phyloP scores from a whole-genome alignment of 2,329 filamentous ascomycete species.

The Nakataea oryzae region DNA sequence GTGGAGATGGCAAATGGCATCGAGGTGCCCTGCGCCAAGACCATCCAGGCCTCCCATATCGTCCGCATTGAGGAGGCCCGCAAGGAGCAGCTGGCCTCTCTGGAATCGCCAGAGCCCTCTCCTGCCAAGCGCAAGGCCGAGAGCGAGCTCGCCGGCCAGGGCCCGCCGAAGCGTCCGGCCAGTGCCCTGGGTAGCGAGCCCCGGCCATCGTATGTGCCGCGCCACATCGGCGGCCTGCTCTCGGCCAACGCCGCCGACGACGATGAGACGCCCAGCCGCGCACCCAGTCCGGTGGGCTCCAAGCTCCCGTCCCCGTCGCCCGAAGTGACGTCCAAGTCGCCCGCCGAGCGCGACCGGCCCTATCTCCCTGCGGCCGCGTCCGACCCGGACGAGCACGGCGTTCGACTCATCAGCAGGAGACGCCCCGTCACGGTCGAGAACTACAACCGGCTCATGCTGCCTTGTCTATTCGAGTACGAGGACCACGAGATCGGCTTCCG shows the following conservation, averaged over 20 bases:
- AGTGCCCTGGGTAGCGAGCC: conserved; percentile 17
- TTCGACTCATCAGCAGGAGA: conserved; percentile 31
- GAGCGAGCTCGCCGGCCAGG: conserved; percentile 37
- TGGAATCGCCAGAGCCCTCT: conserved; percentile 18
- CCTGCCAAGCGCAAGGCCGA: conserved; percentile 39
- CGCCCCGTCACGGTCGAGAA: conserved; percentile 25
- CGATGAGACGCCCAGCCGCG: conserved; percentile 10
- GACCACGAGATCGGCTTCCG: conserved; percentile 48
- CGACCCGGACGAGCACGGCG: conserved; percentile 41
- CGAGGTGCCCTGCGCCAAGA: conserved; percentile 20
- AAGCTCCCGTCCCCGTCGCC: conserved; percentile 9
- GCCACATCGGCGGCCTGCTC: conserved; percentile 29
- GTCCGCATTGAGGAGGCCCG: conserved; percentile 21
- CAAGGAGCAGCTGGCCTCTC: conserved; percentile 18
- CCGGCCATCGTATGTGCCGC: conserved; percentile 19
- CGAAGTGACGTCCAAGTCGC: conserved; percentile 11
- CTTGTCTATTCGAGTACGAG: conserved; percentile 35
- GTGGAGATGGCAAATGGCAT: conserved; percentile 11
- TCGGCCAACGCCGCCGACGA: conserved; percentile 19
- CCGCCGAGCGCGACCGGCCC: conserved; percentile 12
- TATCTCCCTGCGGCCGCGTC: conserved; percentile 26
- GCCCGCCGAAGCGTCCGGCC: conserved; percentile 34
- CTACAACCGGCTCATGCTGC: conserved; percentile 44
- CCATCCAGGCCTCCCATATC: conserved; percentile 7
- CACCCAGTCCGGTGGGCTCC: conserved; percentile 9